A percentile compares a stretch with the other conserved stretches of the same genome.
These are phyloP conservation scores for Boletus pseudo-olivaceus DNA, from an alignment of 768 basidiomycete genomes.

Conservation along the genomic window DNA sequence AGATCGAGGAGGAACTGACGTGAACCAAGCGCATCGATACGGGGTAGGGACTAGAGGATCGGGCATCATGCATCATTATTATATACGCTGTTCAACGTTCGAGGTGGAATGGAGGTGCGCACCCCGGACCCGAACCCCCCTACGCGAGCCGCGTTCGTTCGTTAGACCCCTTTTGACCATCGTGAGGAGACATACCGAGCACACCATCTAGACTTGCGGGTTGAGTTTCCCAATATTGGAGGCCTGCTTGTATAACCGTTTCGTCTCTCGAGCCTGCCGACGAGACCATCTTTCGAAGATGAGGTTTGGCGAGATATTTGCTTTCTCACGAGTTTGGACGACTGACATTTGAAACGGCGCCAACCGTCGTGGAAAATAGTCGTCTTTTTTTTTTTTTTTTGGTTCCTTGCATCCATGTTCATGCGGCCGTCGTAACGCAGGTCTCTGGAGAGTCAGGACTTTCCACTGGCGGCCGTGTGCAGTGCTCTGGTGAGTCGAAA, in stretches of 20 bases:
- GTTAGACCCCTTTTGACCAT: constrained; percentile 9
- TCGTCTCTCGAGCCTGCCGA: constrained; percentile 25
- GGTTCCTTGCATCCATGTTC: background rate
- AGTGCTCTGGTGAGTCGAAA: constrained; percentile 11
- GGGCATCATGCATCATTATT: background rate
- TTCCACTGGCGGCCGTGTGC: background rate
- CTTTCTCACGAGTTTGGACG: too few relatives aligned
- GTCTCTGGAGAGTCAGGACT: background rate
- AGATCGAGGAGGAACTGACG: constrained; percentile 83
- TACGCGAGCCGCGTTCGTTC: constrained; percentile 18
- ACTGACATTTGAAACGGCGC: too few relatives aligned
- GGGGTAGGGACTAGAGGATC: constrained; percentile 67
- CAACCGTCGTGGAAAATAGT: too few relatives aligned
- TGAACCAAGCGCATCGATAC: constrained; percentile 87
- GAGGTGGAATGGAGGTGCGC: constrained; percentile 11
- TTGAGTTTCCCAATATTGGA: constrained; percentile 83
- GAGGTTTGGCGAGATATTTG: background rate
- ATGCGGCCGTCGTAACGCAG: background rate
- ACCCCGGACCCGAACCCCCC: constrained; percentile 57
- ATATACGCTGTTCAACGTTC: background rate
- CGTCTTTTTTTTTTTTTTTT: too few relatives aligned
- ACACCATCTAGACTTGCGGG: constrained; percentile 86
- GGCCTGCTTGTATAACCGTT: constrained; percentile 70
- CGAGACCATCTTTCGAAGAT: background rate
- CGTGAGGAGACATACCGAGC: constrained; percentile 48